These are phyloP conservation scores for Zygosaccharomyces bailii DNA, from an alignment of 805 yeast species.

Conservation along the genomic window DNA sequence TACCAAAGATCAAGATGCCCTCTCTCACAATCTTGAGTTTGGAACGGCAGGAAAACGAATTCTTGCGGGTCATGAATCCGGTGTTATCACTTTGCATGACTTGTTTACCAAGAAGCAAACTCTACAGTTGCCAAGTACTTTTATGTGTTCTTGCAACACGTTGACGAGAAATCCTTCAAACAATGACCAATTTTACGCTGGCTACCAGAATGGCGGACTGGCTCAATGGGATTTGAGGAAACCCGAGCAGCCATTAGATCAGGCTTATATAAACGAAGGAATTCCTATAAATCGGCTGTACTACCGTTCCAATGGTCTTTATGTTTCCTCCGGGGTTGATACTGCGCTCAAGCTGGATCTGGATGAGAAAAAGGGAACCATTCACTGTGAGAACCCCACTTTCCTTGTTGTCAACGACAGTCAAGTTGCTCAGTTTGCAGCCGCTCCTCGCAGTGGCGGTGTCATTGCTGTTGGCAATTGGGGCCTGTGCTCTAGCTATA, in stretches of 20 bases:
- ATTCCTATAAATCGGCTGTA: conserved; percentile 22
- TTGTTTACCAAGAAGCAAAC: conserved; percentile 29
- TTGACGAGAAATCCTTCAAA: conserved; percentile 9
- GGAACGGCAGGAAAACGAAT: conserved; percentile 47
- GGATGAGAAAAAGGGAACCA: background rate
- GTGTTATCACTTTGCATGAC: conserved; percentile 42
- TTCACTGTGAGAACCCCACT: conserved; percentile 12
- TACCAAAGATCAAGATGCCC: conserved; percentile 2
- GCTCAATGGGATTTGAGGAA: conserved; percentile 43
- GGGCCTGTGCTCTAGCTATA: conserved; percentile 21
- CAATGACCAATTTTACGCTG: conserved; percentile 29
- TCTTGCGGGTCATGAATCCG: conserved; percentile 43
- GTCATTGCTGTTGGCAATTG: conserved; percentile 22
- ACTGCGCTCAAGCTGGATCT: conserved; percentile 16
- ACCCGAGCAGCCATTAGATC: conserved; percentile 14
- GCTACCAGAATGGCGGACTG: conserved; percentile 37
- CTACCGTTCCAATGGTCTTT: conserved; percentile 10
- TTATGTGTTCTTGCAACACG: conserved; percentile 27
- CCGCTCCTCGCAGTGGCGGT: conserved; percentile 7
- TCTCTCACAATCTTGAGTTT: conserved; percentile 41
- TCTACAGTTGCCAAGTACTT: conserved; percentile 27
- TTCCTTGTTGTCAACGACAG: conserved; percentile 25
- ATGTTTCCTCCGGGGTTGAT: conserved; percentile 40
- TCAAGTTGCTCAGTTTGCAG: conserved; percentile 17
- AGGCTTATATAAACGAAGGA: conserved; percentile 18